Evolutionary conservation across 805 yeast genomes (phyloP), one percentile per base, ranked within the genome.

Genomic region (Candida nemodendra): DNA sequence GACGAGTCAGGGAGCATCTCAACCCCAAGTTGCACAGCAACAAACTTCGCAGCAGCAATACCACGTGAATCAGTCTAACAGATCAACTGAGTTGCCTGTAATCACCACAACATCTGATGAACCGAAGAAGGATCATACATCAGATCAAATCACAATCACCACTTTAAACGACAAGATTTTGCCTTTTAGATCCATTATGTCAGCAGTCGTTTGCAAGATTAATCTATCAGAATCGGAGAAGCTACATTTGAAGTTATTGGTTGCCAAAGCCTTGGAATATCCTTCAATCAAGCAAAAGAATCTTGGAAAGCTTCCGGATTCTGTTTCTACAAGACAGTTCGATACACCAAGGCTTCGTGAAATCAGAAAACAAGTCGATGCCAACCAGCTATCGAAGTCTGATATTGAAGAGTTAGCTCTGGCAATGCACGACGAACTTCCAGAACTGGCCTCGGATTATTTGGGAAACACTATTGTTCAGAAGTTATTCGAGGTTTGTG

Each of bases 391-490:
- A 45, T 48, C 80, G 2, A 75, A 72, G 41, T 57, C 71, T 9
- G 95, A 87, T 46, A 71, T 88, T 30, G 97, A 90, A 57, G 89
- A 80, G 45, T 65, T 88, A 26, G 88, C 95, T 5, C 57, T 88
- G 36, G 84, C 88, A 4, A 86, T 91, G 90, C 65, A 85, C 42
- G 83, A 78, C 42, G 97, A 93, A 61, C 72, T 93, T 41, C 95
- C 97, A 2, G 95, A 87, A 55, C 69, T 93, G 36, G 79, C 96
- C 18, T 80, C 91, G 37, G 99, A 93, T 63, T 93, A 93, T 56
- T 68, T 93, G 38, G 99, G 99, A 15, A 93, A 93, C 58, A 93
- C 99, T 0, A 85, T 93, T 31, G 95, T 91, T 13, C 99, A 93
- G 64, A 90, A 89, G 59, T 65, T 93, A 21, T 90, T 90, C 57